A percentile compares a stretch with the other conserved stretches of the same genome.
These are phyloP conservation scores for Phytophthora syringae DNA, from an alignment of 352 stramenopile species.

Conservation along the genomic window DNA sequence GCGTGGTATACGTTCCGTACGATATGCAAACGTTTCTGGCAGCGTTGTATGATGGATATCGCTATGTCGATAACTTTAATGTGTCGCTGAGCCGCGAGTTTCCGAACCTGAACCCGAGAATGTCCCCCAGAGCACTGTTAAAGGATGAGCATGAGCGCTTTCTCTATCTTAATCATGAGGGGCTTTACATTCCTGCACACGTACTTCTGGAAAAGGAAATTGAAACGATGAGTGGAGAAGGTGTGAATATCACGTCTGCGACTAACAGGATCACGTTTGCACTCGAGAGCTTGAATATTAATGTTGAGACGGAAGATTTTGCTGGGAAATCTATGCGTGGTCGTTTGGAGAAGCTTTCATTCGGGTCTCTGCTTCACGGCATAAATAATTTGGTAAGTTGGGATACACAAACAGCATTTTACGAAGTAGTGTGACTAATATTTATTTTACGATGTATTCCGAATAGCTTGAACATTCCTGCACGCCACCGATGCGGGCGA, in stretches of 20 bases:
- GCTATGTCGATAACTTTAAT: constrained; percentile 62
- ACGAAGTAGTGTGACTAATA: neutral
- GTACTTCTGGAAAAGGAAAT: constrained; percentile 63
- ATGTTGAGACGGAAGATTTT: constrained; percentile 72
- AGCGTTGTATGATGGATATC: constrained; percentile 75
- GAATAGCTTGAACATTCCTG: constrained; percentile 65
- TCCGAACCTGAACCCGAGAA: constrained; percentile 65
- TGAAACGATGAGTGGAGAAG: constrained; percentile 59
- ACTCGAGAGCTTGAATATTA: constrained; percentile 79
- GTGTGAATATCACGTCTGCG: constrained; percentile 40
- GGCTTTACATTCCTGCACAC: constrained; percentile 65
- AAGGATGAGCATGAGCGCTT: constrained; percentile 56
- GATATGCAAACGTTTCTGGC: constrained; percentile 68
- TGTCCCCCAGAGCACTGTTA: constrained; percentile 61
- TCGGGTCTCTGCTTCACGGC: constrained; percentile 54
- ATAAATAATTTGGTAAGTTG: constrained; percentile 69
- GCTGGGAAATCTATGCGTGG: constrained; percentile 45
- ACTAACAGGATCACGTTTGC: constrained; percentile 75
- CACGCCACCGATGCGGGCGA: constrained; percentile 66
- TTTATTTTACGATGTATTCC: constrained; percentile 1
- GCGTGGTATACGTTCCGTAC: constrained; percentile 63
- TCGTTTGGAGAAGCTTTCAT: constrained; percentile 66
- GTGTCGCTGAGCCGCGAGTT: constrained; percentile 74
- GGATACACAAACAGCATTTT: neutral
- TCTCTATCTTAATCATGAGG: constrained; percentile 69